Evolutionary conservation across 2,329 filamentous ascomycete genomes (phyloP).

Genomic region (Ophiostoma sp.): DNA sequence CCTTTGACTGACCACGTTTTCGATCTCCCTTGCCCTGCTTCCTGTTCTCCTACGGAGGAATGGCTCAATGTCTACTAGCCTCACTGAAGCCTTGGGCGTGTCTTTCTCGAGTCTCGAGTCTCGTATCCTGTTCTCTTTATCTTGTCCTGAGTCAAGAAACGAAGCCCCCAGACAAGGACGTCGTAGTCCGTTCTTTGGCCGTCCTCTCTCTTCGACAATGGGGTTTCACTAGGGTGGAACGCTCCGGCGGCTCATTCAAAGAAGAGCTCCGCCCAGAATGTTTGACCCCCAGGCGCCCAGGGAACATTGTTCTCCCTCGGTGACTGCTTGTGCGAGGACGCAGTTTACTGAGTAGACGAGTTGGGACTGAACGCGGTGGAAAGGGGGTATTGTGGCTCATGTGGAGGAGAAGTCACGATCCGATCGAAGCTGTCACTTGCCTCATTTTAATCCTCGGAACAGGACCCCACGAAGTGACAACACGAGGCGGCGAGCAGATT

Average conservation of each 20-base stretch:
- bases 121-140: neutral
- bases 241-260: neutral
- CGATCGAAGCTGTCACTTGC: neutral
- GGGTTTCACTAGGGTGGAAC: slow-evolving; percentile 1
- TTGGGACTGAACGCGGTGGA: neutral
- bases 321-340: slow-evolving; percentile 3
- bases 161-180: neutral
- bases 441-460: neutral
- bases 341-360: neutral
- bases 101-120: neutral
- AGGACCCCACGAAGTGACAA: neutral
- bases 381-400: neutral
- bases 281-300: neutral
- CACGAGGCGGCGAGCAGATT: neutral
- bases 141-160: neutral
- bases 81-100: neutral
- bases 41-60: neutral
- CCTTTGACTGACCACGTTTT: slow-evolving; percentile 12
- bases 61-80: neutral
- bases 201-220: neutral
- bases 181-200: neutral
- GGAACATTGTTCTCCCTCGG: slow-evolving; percentile 16
- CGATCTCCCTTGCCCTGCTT: neutral
- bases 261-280: neutral
- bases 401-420: neutral